phyloP scores from a whole-genome alignment of 2,329 filamentous ascomycete genomes.

The Penicillium hesseltinei region DNA sequence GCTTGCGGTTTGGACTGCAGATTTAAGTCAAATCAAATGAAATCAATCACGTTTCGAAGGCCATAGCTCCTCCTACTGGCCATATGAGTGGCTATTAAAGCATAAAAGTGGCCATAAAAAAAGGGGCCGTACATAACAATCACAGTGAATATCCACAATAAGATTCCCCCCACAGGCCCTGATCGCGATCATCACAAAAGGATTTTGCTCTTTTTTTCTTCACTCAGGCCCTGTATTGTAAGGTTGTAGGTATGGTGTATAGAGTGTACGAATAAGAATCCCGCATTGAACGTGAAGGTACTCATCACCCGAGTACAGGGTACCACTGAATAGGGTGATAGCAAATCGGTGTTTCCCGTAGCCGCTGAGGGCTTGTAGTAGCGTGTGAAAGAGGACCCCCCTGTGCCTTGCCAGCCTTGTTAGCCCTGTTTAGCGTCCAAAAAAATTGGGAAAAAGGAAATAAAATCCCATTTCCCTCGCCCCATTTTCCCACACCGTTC shows the following conservation, averaged over 20 bases:
- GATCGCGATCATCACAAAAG: constrained; percentile 7
- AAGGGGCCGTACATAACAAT: constrained; percentile 4
- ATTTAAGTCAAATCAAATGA: constrained; percentile 2
- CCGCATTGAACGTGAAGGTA: neutral
- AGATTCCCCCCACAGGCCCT: constrained; percentile 8
- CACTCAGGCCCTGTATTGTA: constrained; percentile 1
- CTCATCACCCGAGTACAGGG: neutral
- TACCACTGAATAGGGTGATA: constrained; percentile 2
- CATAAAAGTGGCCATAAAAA: constrained; percentile 4
- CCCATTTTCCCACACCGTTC: constrained; percentile 12
- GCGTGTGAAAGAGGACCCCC: constrained; percentile 8
- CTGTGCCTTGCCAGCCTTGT: constrained; percentile 3
- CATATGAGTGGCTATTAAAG: constrained; percentile 1
- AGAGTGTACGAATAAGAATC: neutral
- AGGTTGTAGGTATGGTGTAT: neutral
- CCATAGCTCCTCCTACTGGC: constrained; percentile 7
- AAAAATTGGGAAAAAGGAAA: constrained; percentile 2
- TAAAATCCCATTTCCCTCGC: constrained; percentile 2
- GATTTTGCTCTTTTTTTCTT: neutral
- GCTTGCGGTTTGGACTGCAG: neutral
- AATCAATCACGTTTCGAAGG: constrained; percentile 8
- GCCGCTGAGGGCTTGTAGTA: constrained; percentile 18
- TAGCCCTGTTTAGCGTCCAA: constrained; percentile 9
- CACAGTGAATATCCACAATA: constrained; percentile 4
- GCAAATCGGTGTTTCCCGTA: constrained; percentile 5